Evolutionary conservation across 257 asterid species (phyloP), one percentile per base, ranked within the genome.

Genomic region (Salvia splendens): DNA sequence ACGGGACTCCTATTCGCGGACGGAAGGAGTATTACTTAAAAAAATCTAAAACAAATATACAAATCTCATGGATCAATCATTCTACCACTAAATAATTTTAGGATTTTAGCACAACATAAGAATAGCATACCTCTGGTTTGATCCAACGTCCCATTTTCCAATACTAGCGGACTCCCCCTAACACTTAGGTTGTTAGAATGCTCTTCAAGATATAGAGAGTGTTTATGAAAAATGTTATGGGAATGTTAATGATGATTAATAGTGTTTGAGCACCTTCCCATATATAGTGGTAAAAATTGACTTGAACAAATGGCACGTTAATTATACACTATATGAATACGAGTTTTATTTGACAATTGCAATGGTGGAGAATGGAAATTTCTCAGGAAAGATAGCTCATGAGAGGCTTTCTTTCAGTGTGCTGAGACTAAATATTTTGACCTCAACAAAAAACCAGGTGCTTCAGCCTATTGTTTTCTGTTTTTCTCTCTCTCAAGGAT

Each of bases 131-230:
- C 94, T 90, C 97, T 55, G 95, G 92, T 75, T 79, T 90, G 17
- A 90, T 74, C 97, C 97, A 90, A 72, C 94, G 95, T 15, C 87
- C 97, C 97, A 87, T 89, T 36, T 50, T 30, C 45, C 41, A 61
- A 9, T 47, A 16, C 6, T 3, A 5, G 74, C 36, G 12, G 32
- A 12, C 4, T 51, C 0, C 16, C 4, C 24, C n/a, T 14, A 20
- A 20, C 0, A 20, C 24, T 20, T 20, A 20, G 24, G 24, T 20
- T 20, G 24, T 1, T 20, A 20, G 24, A 20, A 20, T 20, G 24
- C 24, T 20, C 24, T 20, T 20, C 24, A 20, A 20, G 0, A 0
- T 20, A 20, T 20, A 20, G 24, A 20, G 24, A 2, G 12, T 46
- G 0, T 8, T 14, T 16, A 4, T 5, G 4, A 28, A 55, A 30